Conservation (phyloP, 2,329 filamentous ascomycete genomes). For the Arachnomyces sp. region DNA sequence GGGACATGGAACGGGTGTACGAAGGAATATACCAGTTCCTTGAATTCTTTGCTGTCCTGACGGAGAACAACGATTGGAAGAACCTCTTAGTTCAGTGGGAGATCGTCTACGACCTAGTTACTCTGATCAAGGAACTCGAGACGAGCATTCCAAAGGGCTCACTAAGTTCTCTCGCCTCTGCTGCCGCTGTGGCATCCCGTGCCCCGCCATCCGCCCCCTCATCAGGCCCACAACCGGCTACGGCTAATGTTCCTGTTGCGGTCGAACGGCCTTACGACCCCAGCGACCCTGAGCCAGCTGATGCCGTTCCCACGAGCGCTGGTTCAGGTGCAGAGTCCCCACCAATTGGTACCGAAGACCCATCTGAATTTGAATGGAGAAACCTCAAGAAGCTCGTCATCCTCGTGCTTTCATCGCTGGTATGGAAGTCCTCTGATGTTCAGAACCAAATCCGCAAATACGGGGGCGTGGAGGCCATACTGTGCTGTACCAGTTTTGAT, state of each 20-base stretch:
- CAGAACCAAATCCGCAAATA: conserved; percentile 81
- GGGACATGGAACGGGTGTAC: conserved; percentile 96
- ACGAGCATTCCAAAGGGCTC: conserved; percentile 77
- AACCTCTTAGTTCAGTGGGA: conserved; percentile 86
- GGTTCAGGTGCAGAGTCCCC: conserved; percentile 39
- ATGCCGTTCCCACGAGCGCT: conserved; percentile 30
- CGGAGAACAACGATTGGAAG: conserved; percentile 76
- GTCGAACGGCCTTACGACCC: conserved; percentile 61
- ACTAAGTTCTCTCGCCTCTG: conserved; percentile 39
- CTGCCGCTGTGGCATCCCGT: conserved; percentile 21
- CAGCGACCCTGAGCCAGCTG: conserved; percentile 31
- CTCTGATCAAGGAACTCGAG: conserved; percentile 78
- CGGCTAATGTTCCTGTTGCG: conserved; percentile 32
- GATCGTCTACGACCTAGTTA: conserved; percentile 78
- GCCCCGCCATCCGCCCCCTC: conserved; percentile 22
- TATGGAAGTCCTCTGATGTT: conserved; percentile 77
- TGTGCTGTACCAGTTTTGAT: conserved; percentile 85
- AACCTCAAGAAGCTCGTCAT: conserved; percentile 92
- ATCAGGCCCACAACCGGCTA: conserved; percentile 22
- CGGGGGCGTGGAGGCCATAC: conserved; percentile 75
- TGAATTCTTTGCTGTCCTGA: conserved; percentile 84
- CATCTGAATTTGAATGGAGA: conserved; percentile 60
- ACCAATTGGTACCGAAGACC: conserved; percentile 49
- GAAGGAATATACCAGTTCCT: conserved; percentile 91
- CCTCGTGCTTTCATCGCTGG: conserved; percentile 76